Base-by-base conservation (phyloP, 495 filamentous ascomycete genomes). In the Annulohypoxylon nitens region DNA sequence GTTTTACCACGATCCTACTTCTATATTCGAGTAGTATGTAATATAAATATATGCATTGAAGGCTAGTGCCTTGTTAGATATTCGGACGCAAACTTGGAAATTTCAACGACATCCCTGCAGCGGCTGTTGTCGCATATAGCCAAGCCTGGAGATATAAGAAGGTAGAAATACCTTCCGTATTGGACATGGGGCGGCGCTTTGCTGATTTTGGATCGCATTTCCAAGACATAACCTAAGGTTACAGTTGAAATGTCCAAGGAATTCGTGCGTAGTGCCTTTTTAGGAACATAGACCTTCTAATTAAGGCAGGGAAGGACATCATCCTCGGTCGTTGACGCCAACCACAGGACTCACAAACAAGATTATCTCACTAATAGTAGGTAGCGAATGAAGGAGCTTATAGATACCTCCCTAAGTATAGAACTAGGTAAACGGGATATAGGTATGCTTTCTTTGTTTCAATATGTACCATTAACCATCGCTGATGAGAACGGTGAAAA, bases 101-200 rank as follows among this genome's bases (percentile, higher is more conserved):
- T 33, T 10, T 41, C 43, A 30, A 10, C 36, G n/a, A 18, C 33
- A 30, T 47, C 39, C 33, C 65, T 33, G 39, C 26, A 47, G 12
- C 55, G 47, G 43, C 37, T 61, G 39, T 59, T 58, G 61, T 54
- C 55, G 66, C 66, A 70, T 74, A 63, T 63, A 47, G 62, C 67
- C 67, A 70, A 75, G 67, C 59, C 8, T 66, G 11, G 37, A 51
- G 61, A 34, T 26, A 25, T 54, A n/a, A 33, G 48, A 25, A 54
- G 12, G 12, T 25, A 67, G 34, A 39, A 14, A 69, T 50, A 70
- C 16, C 39, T 70, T 64, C 61, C 71, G 57, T 54, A 51, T 45
- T 45, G 55, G 55, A 73, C 33, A 66, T 47, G 45, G 62, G 25
- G 62, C 55, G 67, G 62, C 57, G 39, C 37, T 51, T 63, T 43